These are phyloP conservation scores for Toxicodendron radicans DNA, from an alignment of 345 rosid genomes.

Conservation along the genomic window DNA sequence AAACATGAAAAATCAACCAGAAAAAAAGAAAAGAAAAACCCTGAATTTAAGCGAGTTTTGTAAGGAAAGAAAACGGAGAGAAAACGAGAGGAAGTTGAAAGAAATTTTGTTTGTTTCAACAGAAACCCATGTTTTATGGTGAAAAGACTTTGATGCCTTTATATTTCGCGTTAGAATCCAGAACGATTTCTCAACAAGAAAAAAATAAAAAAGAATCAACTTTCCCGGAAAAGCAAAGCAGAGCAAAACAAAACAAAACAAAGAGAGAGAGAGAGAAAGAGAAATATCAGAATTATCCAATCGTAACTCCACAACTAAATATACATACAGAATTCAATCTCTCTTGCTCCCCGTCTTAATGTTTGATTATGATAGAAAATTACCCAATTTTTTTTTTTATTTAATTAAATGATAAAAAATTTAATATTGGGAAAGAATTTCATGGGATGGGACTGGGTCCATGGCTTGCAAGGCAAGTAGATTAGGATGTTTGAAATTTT, in stretches of 20 bases:
- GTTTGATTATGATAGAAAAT: neutral
- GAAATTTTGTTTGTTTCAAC: slow-evolving; percentile 9
- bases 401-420: no score
- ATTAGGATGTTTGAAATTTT: slow-evolving; percentile 16
- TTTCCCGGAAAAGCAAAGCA: slow-evolving; percentile 24
- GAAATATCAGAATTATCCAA: no score
- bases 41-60: slow-evolving; percentile 1
- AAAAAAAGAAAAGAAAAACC: neutral
- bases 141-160: slow-evolving; percentile 6
- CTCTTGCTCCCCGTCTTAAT: neutral
- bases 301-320: neutral
- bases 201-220: slow-evolving; percentile 21
- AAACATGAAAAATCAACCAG: slow-evolving; percentile 15
- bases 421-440: neutral
- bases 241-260: neutral
- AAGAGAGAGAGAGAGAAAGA: neutral
- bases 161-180: neutral
- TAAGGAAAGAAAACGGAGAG: slow-evolving; percentile 1
- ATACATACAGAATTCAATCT: no score
- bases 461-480: slow-evolving; percentile 6
- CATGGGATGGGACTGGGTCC: slow-evolving; percentile 16
- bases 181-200: slow-evolving; percentile 1
- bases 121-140: slow-evolving; percentile 32
- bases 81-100: slow-evolving; percentile 1
- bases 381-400: neutral